A percentile compares a stretch with the other conserved stretches of the same genome.
Conservation (phyloP, 768 basidiomycete species). For the Boletus fagicola region DNA sequence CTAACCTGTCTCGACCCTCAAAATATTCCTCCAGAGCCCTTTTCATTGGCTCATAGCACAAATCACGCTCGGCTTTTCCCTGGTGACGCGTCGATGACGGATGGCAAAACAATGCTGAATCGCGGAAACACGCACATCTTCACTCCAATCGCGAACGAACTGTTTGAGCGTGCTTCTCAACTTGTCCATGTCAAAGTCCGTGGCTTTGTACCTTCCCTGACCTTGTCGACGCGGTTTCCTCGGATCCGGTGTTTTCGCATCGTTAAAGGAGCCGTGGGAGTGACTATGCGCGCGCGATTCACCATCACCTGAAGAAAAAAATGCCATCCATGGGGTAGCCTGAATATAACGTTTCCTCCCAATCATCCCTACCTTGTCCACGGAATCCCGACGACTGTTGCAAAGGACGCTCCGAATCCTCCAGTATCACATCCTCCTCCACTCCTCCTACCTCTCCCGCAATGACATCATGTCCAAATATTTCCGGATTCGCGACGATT, state of each 20-base stretch:
- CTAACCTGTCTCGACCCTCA: slow-evolving; percentile 48
- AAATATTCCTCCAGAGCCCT: slow-evolving; percentile 69
- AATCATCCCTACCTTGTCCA: slow-evolving; percentile 20
- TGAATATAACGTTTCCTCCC: slow-evolving; percentile 23
- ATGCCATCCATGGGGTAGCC: background rate
- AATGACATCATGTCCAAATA: slow-evolving; percentile 60
- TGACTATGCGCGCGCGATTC: slow-evolving; percentile 40
- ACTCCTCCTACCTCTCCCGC: slow-evolving; percentile 17
- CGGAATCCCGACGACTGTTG: background rate
- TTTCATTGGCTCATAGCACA: slow-evolving; percentile 79
- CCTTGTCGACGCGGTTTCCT: slow-evolving; percentile 4
- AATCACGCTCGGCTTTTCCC: slow-evolving; percentile 75
- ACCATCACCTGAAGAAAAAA: slow-evolving; percentile 17
- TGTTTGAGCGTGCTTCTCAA: slow-evolving; percentile 89
- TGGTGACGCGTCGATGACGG: slow-evolving; percentile 27
- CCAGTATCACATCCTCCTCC: slow-evolving; percentile 22
- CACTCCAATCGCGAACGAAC: slow-evolving; percentile 91
- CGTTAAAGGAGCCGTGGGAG: slow-evolving; percentile 26
- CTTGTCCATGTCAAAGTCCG: slow-evolving; percentile 85
- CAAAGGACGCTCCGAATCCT: background rate
- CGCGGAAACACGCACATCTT: slow-evolving; percentile 50
- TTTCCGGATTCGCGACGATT: slow-evolving; percentile 77
- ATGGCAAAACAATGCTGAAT: background rate
- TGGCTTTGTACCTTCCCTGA: slow-evolving; percentile 44
- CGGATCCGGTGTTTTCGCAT: slow-evolving; percentile 8